Evolutionary conservation across 2,329 filamentous ascomycete genomes (phyloP), one percentile per base, ranked within the genome.

Genomic region (Aureobasidium zeae): DNA sequence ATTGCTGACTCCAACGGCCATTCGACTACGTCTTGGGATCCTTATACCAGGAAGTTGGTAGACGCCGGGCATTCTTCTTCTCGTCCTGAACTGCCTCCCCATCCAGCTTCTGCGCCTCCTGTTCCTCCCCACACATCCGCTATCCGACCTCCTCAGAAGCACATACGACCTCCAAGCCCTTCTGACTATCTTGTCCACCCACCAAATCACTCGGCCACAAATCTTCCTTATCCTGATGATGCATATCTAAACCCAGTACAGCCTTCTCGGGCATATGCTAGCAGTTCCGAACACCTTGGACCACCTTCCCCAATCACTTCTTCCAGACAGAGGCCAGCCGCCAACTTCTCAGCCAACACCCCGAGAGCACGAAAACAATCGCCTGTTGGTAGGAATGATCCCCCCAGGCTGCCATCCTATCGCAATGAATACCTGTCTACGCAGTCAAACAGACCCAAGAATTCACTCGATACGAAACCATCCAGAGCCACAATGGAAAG

Each of bases 391-490:
- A 48, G 44, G n/a, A 13, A 33, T 5, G 44, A 47, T 19, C 44
- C 44, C 17, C 42, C 44, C 21, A 38, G 28, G 3, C 25, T 61
- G 33, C 60, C 65, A 15, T 59, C 65, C 0, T 73, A 73, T 51
- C 63, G 71, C 49, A 71, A 68, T 48, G 70, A 73, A 49, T 73
- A 71, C 49, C 68, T 69, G 3, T 55, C 62, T 25, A 55, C 59
- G 11, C 55, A 57, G 11, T 58, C 60, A 7, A 56, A 49, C 19
- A 57, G 56, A 39, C 48, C 55, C n/a, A 54, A 50, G 25, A 57
- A 55, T 26, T 49, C 55, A 11, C 50, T 57, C 19, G 35, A 46
- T 26, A 47, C 53, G 5, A 32, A 52, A n/a, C 53, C 55, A 10
- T 38, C 47, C 4, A 54, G 50, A 34, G 48, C 50, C n/a, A 9